Conservation (phyloP, 768 basidiomycete species). For the Podaxis sp. region DNA sequence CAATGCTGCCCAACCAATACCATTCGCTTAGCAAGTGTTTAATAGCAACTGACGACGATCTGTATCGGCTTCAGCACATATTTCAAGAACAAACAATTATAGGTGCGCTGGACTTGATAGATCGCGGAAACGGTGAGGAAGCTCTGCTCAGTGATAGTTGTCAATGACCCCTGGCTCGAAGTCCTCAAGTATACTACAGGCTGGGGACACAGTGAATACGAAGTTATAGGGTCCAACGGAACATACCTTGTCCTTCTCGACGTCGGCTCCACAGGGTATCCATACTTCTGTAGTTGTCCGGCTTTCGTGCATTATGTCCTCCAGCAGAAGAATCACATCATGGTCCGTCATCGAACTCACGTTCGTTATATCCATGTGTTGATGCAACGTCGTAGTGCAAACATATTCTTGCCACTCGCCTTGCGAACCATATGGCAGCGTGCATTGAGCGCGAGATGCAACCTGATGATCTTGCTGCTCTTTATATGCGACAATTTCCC, state of each 20-base stretch:
- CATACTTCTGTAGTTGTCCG: constrained; percentile 73
- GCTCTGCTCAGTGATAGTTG: neutral
- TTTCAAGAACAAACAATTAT: constrained; percentile 65
- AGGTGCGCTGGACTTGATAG: constrained; percentile 77
- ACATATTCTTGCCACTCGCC: constrained; percentile 66
- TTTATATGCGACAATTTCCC: constrained; percentile 38
- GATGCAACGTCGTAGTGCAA: constrained; percentile 59
- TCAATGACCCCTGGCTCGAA: neutral
- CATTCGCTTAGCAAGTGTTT: neutral
- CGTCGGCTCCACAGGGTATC: constrained; percentile 34
- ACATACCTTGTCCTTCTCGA: constrained; percentile 60
- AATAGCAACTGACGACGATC: constrained; percentile 43
- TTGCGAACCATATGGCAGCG: constrained; percentile 55
- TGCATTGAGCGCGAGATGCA: constrained; percentile 49
- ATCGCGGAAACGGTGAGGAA: constrained; percentile 60
- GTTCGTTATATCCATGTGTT: constrained; percentile 6
- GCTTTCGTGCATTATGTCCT: constrained; percentile 69
- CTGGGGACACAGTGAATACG: constrained; percentile 60
- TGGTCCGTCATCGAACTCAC: constrained; percentile 42
- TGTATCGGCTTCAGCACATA: constrained; percentile 56
- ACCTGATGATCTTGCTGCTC: constrained; percentile 48
- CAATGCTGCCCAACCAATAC: neutral
- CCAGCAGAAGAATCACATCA: constrained; percentile 55
- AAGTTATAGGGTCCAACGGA: constrained; percentile 66
- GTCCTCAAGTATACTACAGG: constrained; percentile 57